Conservation (phyloP, 169 alveolate genomes). For the Cyclospora cayetanensis region DNA sequence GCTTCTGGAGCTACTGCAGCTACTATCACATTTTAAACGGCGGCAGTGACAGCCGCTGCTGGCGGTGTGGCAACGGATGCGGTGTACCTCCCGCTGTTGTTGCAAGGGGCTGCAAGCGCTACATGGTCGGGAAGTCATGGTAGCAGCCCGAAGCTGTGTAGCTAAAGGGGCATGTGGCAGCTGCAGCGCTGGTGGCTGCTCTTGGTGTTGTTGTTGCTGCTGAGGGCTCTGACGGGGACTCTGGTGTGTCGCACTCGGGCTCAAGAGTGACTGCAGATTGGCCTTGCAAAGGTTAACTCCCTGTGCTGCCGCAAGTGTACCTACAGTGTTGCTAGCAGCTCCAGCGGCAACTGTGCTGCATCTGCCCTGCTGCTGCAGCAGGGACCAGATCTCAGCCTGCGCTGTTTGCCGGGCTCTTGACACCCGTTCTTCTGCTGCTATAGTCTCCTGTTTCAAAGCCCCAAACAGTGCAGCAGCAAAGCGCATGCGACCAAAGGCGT, state of each 20-base stretch:
- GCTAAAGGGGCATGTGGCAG: too few relatives aligned
- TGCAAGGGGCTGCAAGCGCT: too few relatives aligned
- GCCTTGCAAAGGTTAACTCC: neutral
- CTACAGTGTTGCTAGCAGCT: neutral
- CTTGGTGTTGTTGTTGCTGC: neutral
- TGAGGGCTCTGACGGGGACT: too few relatives aligned
- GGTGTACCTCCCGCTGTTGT: too few relatives aligned
- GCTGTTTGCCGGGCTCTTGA: neutral
- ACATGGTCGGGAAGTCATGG: too few relatives aligned
- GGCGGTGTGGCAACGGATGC: too few relatives aligned
- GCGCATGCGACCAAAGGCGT: neutral
- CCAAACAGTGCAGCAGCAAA: neutral
- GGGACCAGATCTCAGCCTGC: neutral
- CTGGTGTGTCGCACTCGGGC: too few relatives aligned
- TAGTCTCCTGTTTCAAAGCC: neutral
- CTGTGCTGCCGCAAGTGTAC: neutral
- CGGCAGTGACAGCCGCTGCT: too few relatives aligned
- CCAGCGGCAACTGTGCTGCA: neutral
- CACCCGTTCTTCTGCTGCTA: neutral
- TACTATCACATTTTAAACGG: too few relatives aligned
- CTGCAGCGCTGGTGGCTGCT: neutral
- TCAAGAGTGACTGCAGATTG: neutral
- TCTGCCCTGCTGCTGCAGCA: neutral
- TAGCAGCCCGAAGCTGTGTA: too few relatives aligned
- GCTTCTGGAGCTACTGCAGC: too few relatives aligned